Evolutionary conservation across 495 filamentous ascomycete genomes (phyloP).

Genomic region (Talaromyces stipitatus): DNA sequence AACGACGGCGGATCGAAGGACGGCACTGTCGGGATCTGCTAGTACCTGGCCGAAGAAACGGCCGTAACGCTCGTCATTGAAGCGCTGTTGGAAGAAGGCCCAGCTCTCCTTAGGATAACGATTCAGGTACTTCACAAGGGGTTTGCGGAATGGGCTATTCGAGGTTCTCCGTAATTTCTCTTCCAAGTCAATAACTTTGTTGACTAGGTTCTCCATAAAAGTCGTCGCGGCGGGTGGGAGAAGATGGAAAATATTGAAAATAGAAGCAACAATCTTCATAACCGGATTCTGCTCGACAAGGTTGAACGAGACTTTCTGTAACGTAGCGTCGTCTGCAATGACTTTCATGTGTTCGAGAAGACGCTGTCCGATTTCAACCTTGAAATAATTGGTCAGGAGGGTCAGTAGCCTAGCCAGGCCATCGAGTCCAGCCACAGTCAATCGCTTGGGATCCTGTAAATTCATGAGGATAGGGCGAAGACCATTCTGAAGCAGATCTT

Average conservation of each 20-base stretch:
- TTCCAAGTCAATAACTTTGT: conserved; percentile 84
- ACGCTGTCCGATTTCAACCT: conserved; percentile 91
- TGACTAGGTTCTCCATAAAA: conserved; percentile 83
- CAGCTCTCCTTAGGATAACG: conserved; percentile 85
- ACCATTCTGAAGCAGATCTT: conserved; percentile 90
- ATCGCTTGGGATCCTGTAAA: conserved; percentile 83
- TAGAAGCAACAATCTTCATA: conserved; percentile 88
- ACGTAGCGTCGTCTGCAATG: conserved; percentile 68
- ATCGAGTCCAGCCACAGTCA: conserved; percentile 84
- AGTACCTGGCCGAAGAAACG: conserved; percentile 95
- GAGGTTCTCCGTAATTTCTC: conserved; percentile 78
- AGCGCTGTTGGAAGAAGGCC: conserved; percentile 62
- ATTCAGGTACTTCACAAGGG: conserved; percentile 91
- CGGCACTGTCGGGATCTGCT: conserved; percentile 62
- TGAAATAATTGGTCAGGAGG: conserved; percentile 95
- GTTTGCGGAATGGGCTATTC: conserved; percentile 86
- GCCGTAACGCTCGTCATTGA: conserved; percentile 78
- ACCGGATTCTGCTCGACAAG: conserved; percentile 84
- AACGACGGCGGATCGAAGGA: conserved; percentile 65
- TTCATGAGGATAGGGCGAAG: conserved; percentile 92
- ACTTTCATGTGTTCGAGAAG: conserved; percentile 87
- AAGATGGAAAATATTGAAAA: conserved; percentile 94
- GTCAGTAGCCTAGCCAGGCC: conserved; percentile 83
- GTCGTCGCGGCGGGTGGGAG: conserved; percentile 79
- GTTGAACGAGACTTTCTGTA: conserved; percentile 89